Evolutionary conservation across 1,284 basidiomycete genomes (phyloP), one percentile per base, ranked within the genome.

Genomic region (Paramarasmius palmivorus): DNA sequence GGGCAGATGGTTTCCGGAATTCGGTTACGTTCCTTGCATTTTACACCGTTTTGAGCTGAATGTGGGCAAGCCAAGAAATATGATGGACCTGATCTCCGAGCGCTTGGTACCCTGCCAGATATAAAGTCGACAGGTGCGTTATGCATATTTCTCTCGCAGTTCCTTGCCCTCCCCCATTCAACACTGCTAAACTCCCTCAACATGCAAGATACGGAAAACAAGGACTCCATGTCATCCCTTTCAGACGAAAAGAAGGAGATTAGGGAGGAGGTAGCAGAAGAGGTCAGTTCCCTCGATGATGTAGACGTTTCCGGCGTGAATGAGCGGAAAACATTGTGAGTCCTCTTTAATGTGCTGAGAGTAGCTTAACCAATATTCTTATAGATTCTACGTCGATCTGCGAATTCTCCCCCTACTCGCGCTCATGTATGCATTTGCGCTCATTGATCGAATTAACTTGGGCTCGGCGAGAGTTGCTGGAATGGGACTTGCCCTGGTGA

Each of bases 391-490:
- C 57, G 64, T 76, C 20, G 75, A 76, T 59, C 71, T 67, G 62
- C 68, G 73, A 32, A 70, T 77, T 41, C 64, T 77, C 12, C 74
- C 75, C 3, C 56, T 77, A 9, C 64, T 78, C 6, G 68, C 70
- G 3, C 41, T 75, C 39, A 61, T 75, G 10, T 75, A 73, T 55
- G 67, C 74, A 12, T 71, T 76, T 51, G 68, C 73, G 12, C 59
- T 76, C 39, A 73, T 76, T 55, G 76, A 77, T 60, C 66, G 75
- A 60, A 70, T 72, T 53, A 77, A 77, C 57, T 63, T 76, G 48
- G 74, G 73, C 22, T 69, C 70, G 20, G 75, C 75, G 17, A 68
- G 70, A 45, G 73, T 71, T 20, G 74, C 74, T 35, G 75, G 73
- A 38, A 76, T 78, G 74, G 72, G 70, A 14, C 57, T 55, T 26